A percentile compares a stretch with the other conserved stretches of the same genome.
Conservation (phyloP, 2,329 filamentous ascomycete genomes). For the Eutypa lata region DNA sequence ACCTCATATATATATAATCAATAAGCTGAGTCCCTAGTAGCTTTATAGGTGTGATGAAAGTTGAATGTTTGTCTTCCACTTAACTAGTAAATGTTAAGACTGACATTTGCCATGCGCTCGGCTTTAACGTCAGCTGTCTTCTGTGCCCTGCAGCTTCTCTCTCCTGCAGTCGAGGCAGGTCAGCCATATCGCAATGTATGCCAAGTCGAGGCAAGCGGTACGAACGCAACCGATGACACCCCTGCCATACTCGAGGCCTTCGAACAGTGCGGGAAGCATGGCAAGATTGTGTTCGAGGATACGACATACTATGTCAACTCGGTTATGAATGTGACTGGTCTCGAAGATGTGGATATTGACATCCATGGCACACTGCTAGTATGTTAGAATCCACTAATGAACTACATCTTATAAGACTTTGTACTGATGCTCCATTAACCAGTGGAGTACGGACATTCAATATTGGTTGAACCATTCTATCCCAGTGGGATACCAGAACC, state of each 20-base stretch:
- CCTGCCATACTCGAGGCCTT: slow-evolving; percentile 40
- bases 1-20: no score
- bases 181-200: not conserved
- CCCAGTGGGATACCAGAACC: slow-evolving; percentile 52
- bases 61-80: no score
- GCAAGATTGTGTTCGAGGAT: slow-evolving; percentile 38
- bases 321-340: slow-evolving; percentile 40
- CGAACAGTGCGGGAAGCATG: slow-evolving; percentile 34
- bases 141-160: no score
- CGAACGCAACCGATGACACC: slow-evolving; percentile 31
- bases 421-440: slow-evolving; percentile 27
- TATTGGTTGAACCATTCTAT: slow-evolving; percentile 52
- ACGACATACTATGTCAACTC: slow-evolving; percentile 41
- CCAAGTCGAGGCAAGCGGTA: slow-evolving; percentile 1
- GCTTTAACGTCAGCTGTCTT: no score
- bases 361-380: slow-evolving; percentile 40
- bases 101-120: no score
- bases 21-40: no score
- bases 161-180: no score
- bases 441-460: slow-evolving; percentile 36
- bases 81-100: no score
- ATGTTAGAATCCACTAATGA: slow-evolving; percentile 36
- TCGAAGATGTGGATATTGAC: slow-evolving; percentile 41
- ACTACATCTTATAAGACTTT: no score
- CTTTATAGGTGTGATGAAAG: no score